Percentiles rank a stretch among this genome's conserved stretches.
phyloP scores from a whole-genome alignment of 208 protist genomes.

The Trypanosomatidae sp. region DNA sequence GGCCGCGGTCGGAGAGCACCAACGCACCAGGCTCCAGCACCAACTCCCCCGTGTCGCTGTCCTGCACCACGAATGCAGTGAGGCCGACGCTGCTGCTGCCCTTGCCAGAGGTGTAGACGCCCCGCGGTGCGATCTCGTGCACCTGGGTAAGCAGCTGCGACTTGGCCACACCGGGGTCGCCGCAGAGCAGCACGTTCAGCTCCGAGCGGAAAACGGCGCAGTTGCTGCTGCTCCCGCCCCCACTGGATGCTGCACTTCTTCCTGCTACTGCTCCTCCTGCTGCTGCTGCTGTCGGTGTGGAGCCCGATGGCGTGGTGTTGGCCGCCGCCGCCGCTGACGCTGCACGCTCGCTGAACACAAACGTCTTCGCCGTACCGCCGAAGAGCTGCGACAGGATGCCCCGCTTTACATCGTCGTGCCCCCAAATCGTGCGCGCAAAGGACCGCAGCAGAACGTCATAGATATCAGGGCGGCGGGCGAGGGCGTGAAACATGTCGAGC shows the following conservation, averaged over 20 bases:
- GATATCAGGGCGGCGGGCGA: constrained; percentile 91
- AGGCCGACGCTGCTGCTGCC: constrained; percentile 98
- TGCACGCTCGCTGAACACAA: constrained; percentile 67
- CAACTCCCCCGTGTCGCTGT: constrained; percentile 97
- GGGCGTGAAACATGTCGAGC: constrained; percentile 72
- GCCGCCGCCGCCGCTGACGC: too few relatives aligned
- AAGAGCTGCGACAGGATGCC: constrained; percentile 99
- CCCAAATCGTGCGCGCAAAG: constrained; percentile 98
- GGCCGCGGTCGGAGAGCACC: constrained; percentile 97
- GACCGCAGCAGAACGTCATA: constrained; percentile 95
- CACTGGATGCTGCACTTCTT: too few relatives aligned
- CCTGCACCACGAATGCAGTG: constrained; percentile 98
- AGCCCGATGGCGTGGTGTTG: too few relatives aligned
- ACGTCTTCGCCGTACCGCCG: constrained; percentile 96
- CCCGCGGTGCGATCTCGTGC: constrained; percentile 97
- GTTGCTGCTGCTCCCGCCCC: constrained; percentile 28
- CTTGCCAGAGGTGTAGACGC: constrained; percentile 99
- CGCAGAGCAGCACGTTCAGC: constrained; percentile 99
- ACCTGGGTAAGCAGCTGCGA: constrained; percentile 99
- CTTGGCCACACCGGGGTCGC: constrained; percentile 99
- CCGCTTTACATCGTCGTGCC: constrained; percentile 98
- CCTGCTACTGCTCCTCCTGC: background rate
- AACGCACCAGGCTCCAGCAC: constrained; percentile 99
- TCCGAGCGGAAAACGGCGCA: constrained; percentile 91
- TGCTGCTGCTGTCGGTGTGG: too few relatives aligned